Base-by-base conservation (phyloP, 768 basidiomycete genomes). In the Tulasnella sp. region DNA sequence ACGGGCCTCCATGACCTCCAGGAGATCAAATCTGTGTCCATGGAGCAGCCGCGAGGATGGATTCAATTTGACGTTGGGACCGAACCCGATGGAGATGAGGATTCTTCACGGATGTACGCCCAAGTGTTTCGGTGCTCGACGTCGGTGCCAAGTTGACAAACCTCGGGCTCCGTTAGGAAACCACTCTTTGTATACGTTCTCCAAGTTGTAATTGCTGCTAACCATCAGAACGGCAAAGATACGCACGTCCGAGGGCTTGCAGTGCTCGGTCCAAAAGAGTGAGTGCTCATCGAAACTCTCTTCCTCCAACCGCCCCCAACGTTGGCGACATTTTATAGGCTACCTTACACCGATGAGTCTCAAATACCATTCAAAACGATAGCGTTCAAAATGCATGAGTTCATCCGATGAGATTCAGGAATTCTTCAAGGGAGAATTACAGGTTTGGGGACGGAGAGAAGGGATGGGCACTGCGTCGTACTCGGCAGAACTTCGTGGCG, bases 171-270 rank as follows among this genome's bases (percentile, higher is more conserved):
- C 2, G 36, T 21, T 83, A 97, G 96, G 79, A 94, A 93, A 84
- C 93, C 96, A 0, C 90, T 98, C 18, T 91, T 93, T 81, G 94
- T 95, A 2, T 96, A 97, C 83, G 90, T 98, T 14, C 85, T 99
- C 3, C 96, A 99, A 84, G 88, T 99, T 62, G 92, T 97, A 80
- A 90, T 99, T 74, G 88, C 96, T 19, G 91, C 93, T 31, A 99
- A 99, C 84, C 96, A 99, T 84, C 93, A 98, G 92, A 98, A 97
- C 82, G 98, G 98, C 8, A 99, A 99, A 84, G 98, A 99, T 85
- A 99, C 98, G 12, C 98, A 99, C 86, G 94, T 99, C 24, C 91
- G 98, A 18, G 97, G 97, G 4, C 85, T 99, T 56, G 91, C 89
- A 46, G 89, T 98, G n/a, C 90, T 95, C 77, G 97, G 96, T 0